Evolutionary conservation across 2,329 filamentous ascomycete species (phyloP).

Genomic region (Pseudocercospora musae): DNA sequence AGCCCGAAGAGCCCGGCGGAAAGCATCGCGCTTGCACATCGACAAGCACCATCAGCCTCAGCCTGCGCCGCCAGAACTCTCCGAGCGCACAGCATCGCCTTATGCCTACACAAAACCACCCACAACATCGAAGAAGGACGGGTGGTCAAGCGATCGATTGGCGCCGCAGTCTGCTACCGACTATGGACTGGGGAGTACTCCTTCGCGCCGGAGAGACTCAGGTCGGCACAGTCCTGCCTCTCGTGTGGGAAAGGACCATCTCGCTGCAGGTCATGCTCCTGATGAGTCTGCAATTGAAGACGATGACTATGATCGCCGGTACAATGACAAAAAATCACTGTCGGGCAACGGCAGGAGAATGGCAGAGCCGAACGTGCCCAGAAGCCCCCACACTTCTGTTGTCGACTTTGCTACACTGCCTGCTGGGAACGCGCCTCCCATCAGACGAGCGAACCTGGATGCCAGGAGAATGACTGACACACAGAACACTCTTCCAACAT

Average conservation of each 20-base stretch:
- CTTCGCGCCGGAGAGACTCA: constrained; percentile 28
- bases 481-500: constrained; percentile 22
- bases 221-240: constrained; percentile 22
- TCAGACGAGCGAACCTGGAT: constrained; percentile 26
- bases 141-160: constrained; percentile 41
- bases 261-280: constrained; percentile 14
- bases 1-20: constrained; percentile 27
- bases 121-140: constrained; percentile 32
- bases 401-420: constrained; percentile 26
- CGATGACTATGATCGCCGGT: constrained; percentile 19
- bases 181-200: constrained; percentile 3
- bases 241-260: constrained; percentile 28
- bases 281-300: constrained; percentile 30
- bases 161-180: constrained; percentile 36
- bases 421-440: constrained; percentile 16
- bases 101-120: constrained; percentile 43
- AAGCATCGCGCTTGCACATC: constrained; percentile 35
- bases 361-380: constrained; percentile 11
- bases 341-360: constrained; percentile 13
- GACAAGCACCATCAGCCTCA: constrained; percentile 33
- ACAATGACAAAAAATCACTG: background rate
- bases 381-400: constrained; percentile 18
- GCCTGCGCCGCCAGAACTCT: constrained; percentile 42
- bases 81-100: constrained; percentile 43
- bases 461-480: constrained; percentile 32